These are phyloP conservation scores for Tetrapisispora nanseiensis DNA, from an alignment of 805 yeast species.

Conservation along the genomic window DNA sequence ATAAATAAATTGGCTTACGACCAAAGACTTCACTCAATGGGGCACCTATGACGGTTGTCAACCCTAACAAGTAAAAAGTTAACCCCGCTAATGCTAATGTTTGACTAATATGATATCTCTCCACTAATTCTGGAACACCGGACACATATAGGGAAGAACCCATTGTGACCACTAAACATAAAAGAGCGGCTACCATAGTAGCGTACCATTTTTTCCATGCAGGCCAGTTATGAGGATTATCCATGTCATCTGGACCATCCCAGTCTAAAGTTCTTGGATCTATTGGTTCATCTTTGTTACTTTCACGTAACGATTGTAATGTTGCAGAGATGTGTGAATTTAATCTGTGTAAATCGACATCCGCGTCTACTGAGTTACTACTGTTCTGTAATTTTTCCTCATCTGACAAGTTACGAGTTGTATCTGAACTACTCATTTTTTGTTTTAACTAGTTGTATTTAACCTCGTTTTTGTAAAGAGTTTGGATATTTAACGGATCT, in stretches of 20 bases:
- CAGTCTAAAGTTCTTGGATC: conserved; percentile 40
- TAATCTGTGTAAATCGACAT: neutral
- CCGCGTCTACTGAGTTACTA: neutral
- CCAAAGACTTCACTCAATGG: conserved; percentile 66
- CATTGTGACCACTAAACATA: conserved; percentile 61
- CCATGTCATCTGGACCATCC: conserved; percentile 56
- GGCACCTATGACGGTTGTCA: conserved; percentile 64
- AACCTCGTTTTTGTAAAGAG: too few relatives aligned
- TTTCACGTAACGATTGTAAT: neutral
- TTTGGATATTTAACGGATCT: too few relatives aligned
- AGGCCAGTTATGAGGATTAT: conserved; percentile 64
- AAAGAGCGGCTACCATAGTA: conserved; percentile 53
- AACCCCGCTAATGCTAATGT: conserved; percentile 59
- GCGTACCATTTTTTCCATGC: conserved; percentile 50
- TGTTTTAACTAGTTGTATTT: too few relatives aligned
- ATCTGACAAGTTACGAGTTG: neutral
- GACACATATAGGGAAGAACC: conserved; percentile 67
- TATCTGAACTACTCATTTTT: conserved; percentile 1
- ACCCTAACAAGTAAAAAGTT: conserved; percentile 60
- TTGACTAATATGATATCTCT: conserved; percentile 42
- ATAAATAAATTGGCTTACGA: conserved; percentile 49
- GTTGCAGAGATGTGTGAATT: neutral
- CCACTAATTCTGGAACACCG: conserved; percentile 47
- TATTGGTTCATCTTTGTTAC: conserved; percentile 3
- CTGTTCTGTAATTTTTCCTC: neutral